phyloP scores from a whole-genome alignment of 257 asterid genomes.

The Solanum habrochaites region DNA sequence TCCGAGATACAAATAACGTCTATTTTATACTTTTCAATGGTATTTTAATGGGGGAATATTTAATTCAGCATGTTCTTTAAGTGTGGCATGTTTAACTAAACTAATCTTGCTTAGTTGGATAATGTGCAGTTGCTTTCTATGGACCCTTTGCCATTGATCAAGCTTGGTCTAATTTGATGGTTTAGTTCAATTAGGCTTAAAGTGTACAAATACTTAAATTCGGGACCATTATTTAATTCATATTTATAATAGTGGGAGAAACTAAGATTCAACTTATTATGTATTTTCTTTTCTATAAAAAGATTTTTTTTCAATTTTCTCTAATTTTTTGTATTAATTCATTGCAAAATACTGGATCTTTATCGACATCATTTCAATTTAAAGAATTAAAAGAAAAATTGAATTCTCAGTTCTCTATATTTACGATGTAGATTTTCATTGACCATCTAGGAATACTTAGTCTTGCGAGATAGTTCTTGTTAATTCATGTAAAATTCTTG shows the following conservation, averaged over 20 bases:
- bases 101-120: not conserved
- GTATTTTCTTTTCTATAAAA: not conserved
- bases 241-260: not conserved
- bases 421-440: not conserved
- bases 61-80: not conserved
- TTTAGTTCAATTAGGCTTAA: too few species aligned
- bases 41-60: not conserved
- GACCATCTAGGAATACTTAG: not conserved
- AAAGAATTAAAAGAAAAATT: not conserved
- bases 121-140: not conserved
- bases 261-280: not conserved
- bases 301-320: too few species aligned
- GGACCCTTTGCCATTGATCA: not conserved
- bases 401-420: not conserved
- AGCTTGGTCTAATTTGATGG: too few species aligned
- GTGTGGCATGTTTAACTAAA: not conserved
- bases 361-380: not conserved
- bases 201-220: not conserved
- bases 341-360: not conserved
- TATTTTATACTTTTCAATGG: not conserved
- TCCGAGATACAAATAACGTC: too few species aligned
- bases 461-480: not conserved
- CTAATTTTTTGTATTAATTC: not conserved
- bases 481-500: not conserved
- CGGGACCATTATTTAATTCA: not conserved